Base-by-base conservation (phyloP, 257 asterid species). In the Capsicum pubescens region DNA sequence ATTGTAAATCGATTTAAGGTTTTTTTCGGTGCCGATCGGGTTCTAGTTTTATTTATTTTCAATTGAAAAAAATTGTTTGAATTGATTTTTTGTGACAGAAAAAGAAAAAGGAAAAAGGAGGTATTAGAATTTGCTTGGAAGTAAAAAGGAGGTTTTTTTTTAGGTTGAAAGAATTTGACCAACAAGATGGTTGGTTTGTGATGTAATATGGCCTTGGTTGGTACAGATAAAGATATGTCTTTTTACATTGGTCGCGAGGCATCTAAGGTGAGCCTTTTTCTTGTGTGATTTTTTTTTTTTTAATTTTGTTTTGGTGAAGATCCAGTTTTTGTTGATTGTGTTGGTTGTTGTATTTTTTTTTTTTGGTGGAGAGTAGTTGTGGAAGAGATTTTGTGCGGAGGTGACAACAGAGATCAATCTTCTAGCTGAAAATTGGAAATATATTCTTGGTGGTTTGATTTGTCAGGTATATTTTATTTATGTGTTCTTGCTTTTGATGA, bases 201-300 rank as follows among this genome's bases (percentile, higher is more conserved):
- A 89, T 89, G 91, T 94, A 84, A 91, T 91, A 92, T 91, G 97
- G 95, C 82, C 86, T 84, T 90, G 88, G 78, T 87, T 36, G 78
- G 76, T 66, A 81, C 50, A 79, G 88, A 91, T 66, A 83, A 83
- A 59, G 72, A 91, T 87, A 96, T 96, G 99, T 92, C 99, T 94
- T 88, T 94, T 91, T 96, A 96, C 97, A 91, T 95, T 89, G 91
- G 98, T 92, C 98, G 99, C 89, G 99, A 94, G 92, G 95, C 97
- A 90, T 94, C 99, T 32, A 95, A 94, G 99, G 99, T 95, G 90
- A 79, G 91, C 81, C 84, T 50, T 81, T 84, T 83, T 55, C 32
- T 26, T 26, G 32, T 26, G 32, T 26, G 32, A 26, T 26, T 15
- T 52, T 50, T 9, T 26, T 74, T 74, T 72, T 13, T 72, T 58